Base-by-base conservation (phyloP, 2,329 filamentous ascomycete species). In the Xylariaceae sp. region DNA sequence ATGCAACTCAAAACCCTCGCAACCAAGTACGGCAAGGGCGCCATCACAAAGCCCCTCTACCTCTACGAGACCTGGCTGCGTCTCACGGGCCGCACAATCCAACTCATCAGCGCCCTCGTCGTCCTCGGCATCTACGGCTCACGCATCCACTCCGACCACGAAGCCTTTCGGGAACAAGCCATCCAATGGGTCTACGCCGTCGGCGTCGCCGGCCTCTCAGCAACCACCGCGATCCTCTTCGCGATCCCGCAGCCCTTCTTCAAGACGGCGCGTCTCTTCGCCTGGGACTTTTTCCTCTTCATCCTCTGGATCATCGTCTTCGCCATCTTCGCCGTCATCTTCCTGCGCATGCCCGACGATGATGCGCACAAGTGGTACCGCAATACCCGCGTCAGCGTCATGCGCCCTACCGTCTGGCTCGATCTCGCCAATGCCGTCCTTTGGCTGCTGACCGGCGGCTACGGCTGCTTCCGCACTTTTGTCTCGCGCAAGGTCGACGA, bases 371-470 rank as follows among this genome's bases (percentile, higher is more conserved):
- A 62, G 52, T 63, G 60, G 58, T 80, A 78, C 71, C 74, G 80
- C 69, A 77, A 76, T 35, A 72, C 70, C 50, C 77, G 71, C 61
- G 77, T 76, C 0, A 62, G 69, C 3, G 55, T 70, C 5, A 91
- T 91, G 88, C 87, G 88, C 74, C 78, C 82, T 61, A 87, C 87
- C 1, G 87, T 89, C 2, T 91, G 87, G 86, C 74, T 91, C 30
- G 87, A 90, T 69, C 70, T 91, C 30, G 77, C 84, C 37, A 89
- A 88, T 64, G 78, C 87, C 71, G 58, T 87, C 18, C 73, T 92
- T 49, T 92, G 88, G 88, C 73, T 86, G 10, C 62, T 78, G 3
- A 78, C 77, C 0, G 77, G 73, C 4, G 67, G 67, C 4, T 80
- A 79, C 44, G 78, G 78, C 34, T 71, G 65, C 56, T 61, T 78